These are phyloP conservation scores for Seiridium unicorne DNA, from an alignment of 2,329 filamentous ascomycete genomes.

Conservation along the genomic window DNA sequence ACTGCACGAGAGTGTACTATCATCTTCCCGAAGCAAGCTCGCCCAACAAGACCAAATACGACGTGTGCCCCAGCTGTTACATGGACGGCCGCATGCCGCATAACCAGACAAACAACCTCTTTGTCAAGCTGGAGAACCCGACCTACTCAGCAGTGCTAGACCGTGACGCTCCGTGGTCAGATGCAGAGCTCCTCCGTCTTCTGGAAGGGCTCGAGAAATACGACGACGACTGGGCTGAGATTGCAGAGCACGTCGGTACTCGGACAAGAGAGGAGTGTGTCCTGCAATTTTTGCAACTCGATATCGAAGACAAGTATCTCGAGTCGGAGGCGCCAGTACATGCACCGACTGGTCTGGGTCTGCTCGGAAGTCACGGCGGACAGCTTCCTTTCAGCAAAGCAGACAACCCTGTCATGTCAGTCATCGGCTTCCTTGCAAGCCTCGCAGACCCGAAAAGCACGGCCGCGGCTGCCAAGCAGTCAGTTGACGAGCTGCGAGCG, in stretches of 20 bases:
- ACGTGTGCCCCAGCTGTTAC: constrained; percentile 89
- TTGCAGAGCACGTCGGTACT: constrained; percentile 88
- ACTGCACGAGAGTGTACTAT: constrained; percentile 70
- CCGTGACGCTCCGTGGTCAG: constrained; percentile 85
- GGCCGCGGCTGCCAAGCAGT: constrained; percentile 85
- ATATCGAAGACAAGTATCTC: constrained; percentile 96
- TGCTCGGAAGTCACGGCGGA: constrained; percentile 72
- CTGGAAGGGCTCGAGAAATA: constrained; percentile 90
- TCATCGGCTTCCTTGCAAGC: constrained; percentile 89
- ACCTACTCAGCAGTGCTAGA: constrained; percentile 76
- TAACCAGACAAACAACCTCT: constrained; percentile 77
- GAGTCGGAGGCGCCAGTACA: constrained; percentile 67
- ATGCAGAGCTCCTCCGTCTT: constrained; percentile 83
- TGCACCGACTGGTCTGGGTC: constrained; percentile 56
- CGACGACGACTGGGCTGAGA: constrained; percentile 93
- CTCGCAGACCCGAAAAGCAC: constrained; percentile 88
- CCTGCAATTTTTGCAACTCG: constrained; percentile 90
- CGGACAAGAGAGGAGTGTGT: constrained; percentile 95
- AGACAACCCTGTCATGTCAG: constrained; percentile 95
- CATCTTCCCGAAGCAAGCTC: constrained; percentile 58
- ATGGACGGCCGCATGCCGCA: constrained; percentile 79
- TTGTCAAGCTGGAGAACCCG: constrained; percentile 87
- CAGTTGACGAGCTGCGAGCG: constrained; percentile 81
- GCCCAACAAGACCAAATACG: constrained; percentile 67
- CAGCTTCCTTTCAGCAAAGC: constrained; percentile 86